Evolutionary conservation across 1,284 basidiomycete species (phyloP).

Genomic region (Mycena citricolor): DNA sequence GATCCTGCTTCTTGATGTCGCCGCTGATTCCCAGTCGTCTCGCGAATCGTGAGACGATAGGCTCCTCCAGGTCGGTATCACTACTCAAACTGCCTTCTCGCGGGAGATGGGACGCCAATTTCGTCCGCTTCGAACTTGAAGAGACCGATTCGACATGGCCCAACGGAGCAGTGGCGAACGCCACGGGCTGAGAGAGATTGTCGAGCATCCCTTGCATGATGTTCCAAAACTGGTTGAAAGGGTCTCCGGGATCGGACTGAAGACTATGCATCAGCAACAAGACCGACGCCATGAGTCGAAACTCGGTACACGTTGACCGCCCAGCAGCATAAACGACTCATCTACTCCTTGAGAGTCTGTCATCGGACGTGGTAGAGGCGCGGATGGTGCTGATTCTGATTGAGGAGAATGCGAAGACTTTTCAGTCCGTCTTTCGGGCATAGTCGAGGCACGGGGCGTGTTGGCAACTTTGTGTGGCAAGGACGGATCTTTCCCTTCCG

Average conservation of each 20-base stretch:
- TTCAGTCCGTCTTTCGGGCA: too few species aligned
- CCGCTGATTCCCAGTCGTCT: slow-evolving; percentile 43
- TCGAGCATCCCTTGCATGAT: slow-evolving; percentile 82
- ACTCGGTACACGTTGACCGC: slow-evolving; percentile 51
- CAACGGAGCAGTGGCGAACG: slow-evolving; percentile 79
- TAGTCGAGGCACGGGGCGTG: slow-evolving; percentile 27
- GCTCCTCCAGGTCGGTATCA: slow-evolving; percentile 66
- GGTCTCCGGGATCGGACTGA: slow-evolving; percentile 73
- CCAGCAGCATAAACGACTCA: slow-evolving; percentile 82
- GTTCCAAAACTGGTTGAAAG: slow-evolving; percentile 84
- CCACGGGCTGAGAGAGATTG: slow-evolving; percentile 78
- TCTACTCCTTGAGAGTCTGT: slow-evolving; percentile 76
- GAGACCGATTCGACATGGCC: slow-evolving; percentile 38
- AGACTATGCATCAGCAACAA: slow-evolving; percentile 12
- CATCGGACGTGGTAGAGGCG: slow-evolving; percentile 48
- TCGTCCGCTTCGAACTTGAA: too few species aligned
- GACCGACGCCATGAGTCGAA: slow-evolving; percentile 11
- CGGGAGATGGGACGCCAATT: slow-evolving; percentile 25
- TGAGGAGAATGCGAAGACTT: too few species aligned
- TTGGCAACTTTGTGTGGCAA: slow-evolving; percentile 56
- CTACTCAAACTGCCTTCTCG: slow-evolving; percentile 55
- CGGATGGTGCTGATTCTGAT: slow-evolving; percentile 43
- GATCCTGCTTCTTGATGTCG: slow-evolving; percentile 23
- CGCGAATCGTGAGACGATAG: slow-evolving; percentile 49
- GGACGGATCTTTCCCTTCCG: slow-evolving; percentile 72